Percentiles rank a stretch among this genome's conserved stretches.
phyloP scores from a whole-genome alignment of 805 yeast species.

The Alloascoidea africana region DNA sequence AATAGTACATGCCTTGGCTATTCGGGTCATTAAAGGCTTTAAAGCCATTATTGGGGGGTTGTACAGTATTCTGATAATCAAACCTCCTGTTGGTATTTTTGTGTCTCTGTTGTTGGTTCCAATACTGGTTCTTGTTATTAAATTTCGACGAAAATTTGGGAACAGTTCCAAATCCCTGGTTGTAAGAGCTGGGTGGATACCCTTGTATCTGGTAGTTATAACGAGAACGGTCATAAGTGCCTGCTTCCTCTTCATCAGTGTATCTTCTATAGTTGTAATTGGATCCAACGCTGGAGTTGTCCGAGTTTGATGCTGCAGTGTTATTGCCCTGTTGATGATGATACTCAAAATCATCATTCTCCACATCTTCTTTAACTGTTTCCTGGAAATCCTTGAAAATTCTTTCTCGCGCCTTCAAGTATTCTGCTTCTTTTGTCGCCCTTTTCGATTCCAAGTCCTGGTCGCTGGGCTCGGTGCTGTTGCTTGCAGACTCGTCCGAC shows the following conservation, averaged over 20 bases:
- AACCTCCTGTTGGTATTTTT: no score
- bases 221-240: not conserved
- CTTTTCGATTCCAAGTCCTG: slow-evolving; percentile 10
- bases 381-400: slow-evolving; percentile 10
- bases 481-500: slow-evolving; percentile 11
- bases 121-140: no score
- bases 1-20: no score
- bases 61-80: no score
- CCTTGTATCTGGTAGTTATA: no score
- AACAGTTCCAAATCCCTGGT: no score
- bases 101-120: no score
- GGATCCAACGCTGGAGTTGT: not conserved
- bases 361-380: no score
- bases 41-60: no score
- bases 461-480: not conserved
- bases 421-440: slow-evolving; percentile 13
- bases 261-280: not conserved
- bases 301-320: not conserved
- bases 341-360: not conserved
- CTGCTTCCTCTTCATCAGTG: not conserved
- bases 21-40: no score
- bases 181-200: no score
- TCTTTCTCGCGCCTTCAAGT: slow-evolving; percentile 15
- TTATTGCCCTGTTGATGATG: not conserved
- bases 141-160: no score